phyloP scores from a whole-genome alignment of 2,329 filamentous ascomycete species.

The Cordyceps cicadae region DNA sequence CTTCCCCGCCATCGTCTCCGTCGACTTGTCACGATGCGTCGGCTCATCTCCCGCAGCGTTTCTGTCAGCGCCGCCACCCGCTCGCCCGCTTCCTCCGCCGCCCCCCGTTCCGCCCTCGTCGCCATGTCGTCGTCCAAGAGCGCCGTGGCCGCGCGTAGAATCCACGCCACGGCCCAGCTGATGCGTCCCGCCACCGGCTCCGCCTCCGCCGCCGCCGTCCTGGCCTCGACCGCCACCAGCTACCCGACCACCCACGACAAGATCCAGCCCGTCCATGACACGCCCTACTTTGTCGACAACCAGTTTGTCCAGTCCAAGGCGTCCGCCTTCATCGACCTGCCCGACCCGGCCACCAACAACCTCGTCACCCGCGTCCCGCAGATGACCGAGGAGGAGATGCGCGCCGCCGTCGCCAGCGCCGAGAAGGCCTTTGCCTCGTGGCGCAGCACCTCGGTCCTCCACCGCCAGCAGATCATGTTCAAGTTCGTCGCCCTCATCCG shows the following conservation, averaged over 20 bases:
- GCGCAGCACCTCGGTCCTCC: slow-evolving; percentile 63
- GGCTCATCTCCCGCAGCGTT: slow-evolving; percentile 13
- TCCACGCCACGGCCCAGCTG: slow-evolving; percentile 50
- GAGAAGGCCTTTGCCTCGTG: slow-evolving; percentile 67
- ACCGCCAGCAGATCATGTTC: slow-evolving; percentile 80
- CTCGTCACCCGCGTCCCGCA: slow-evolving; percentile 76
- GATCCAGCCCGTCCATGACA: slow-evolving; percentile 59
- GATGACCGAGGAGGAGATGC: slow-evolving; percentile 69
- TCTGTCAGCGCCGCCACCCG: slow-evolving; percentile 21
- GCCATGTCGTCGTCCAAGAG: slow-evolving; percentile 22
- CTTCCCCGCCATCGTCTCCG: neutral
- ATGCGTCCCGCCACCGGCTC: slow-evolving; percentile 43
- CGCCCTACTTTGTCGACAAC: slow-evolving; percentile 77
- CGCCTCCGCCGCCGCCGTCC: no score
- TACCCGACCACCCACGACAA: slow-evolving; percentile 67
- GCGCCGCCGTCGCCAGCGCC: slow-evolving; percentile 66
- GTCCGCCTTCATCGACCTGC: slow-evolving; percentile 66
- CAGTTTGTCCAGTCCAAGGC: slow-evolving; percentile 61
- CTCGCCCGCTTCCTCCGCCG: slow-evolving; percentile 21
- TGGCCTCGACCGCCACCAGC: slow-evolving; percentile 47
- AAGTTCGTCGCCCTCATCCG: slow-evolving; percentile 71
- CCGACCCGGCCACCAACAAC: slow-evolving; percentile 80
- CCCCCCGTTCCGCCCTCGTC: slow-evolving; percentile 19
- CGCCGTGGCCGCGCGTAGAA: slow-evolving; percentile 38
- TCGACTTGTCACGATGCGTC: slow-evolving; percentile 10